Evolutionary conservation across 176 grass and related monocot species (phyloP), one percentile per base, ranked within the genome.

Genomic region (Canna indica): DNA sequence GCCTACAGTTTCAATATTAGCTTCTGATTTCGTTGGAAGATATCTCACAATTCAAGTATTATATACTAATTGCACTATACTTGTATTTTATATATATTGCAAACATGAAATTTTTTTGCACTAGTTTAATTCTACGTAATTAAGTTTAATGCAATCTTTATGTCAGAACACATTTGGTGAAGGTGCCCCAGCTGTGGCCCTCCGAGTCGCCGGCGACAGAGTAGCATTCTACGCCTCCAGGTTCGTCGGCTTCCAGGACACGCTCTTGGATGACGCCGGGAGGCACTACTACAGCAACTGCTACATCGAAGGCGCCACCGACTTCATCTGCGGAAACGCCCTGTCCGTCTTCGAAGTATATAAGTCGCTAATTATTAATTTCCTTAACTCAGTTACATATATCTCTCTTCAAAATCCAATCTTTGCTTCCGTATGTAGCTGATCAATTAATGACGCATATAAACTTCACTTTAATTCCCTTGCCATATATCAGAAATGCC

Each of bases 21-120:
- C 83, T 79, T 79, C 88, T 52, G 83, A 88, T 77, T 96, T 91
- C 78, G 81, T 96, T 26, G 85, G 88, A n/a, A 88, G 82, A 77
- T 85, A 90, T 48, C 39, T 96, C 3, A 88, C 88, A 47, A 82
- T 96, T 63, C 83, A 84, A 79, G 88, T 91, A 80, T 15, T 16
- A 1, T 31, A 7, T 18, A 1, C 18, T 17, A 1, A 29, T n/a
- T n/a, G n/a, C n/a, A n/a, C n/a, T n/a, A n/a, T n/a, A n/a, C n/a
- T n/a, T n/a, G n/a, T n/a, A n/a, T n/a, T n/a, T n/a, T n/a, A n/a
- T n/a, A n/a, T n/a, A n/a, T n/a, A n/a, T n/a, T n/a, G n/a, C n/a
- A n/a, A n/a, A n/a, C n/a, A n/a, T n/a, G n/a, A n/a, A n/a, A n/a
- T n/a, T n/a, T n/a, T n/a, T n/a, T n/a, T n/a, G n/a, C n/a, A n/a